A percentile compares a stretch with the other conserved stretches of the same genome.
phyloP scores from a whole-genome alignment of 352 stramenopile species.

The Salisapilia sapeloensis region DNA sequence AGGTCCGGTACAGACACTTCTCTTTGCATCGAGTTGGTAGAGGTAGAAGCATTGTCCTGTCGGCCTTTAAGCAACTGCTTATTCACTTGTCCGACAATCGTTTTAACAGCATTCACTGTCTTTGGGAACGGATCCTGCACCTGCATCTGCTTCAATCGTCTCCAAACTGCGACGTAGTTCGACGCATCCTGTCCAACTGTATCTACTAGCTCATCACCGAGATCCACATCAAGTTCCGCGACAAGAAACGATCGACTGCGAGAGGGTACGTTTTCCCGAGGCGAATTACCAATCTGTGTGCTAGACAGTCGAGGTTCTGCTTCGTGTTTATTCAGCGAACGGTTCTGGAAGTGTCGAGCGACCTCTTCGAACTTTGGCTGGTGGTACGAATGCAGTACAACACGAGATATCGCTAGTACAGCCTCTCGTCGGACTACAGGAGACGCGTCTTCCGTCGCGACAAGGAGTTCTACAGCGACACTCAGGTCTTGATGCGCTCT shows the following conservation, averaged over 20 bases:
- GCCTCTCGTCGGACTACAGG: constrained; percentile 72
- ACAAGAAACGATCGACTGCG: background rate
- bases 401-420: constrained; percentile 63
- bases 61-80: constrained; percentile 31
- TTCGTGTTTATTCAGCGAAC: constrained; percentile 6
- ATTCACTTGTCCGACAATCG: constrained; percentile 47
- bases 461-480: constrained; percentile 46
- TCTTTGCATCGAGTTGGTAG: constrained; percentile 12
- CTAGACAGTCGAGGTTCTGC: background rate
- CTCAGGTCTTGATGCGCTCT: constrained; percentile 48
- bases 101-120: constrained; percentile 40
- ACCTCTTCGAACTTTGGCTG: constrained; percentile 70
- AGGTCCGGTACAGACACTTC: constrained; percentile 19
- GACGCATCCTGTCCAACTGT: constrained; percentile 42
- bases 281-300: background rate
- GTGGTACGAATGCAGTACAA: constrained; percentile 80
- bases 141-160: constrained; percentile 67
- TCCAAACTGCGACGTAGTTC: constrained; percentile 79
- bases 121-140: constrained; percentile 75
- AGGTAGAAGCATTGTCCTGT: constrained; percentile 19
- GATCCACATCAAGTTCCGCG: background rate
- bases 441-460: constrained; percentile 58
- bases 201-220: constrained; percentile 11
- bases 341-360: constrained; percentile 64
- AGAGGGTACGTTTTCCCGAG: constrained; percentile 1